A percentile compares a stretch with the other conserved stretches of the same genome.
These are phyloP conservation scores for Pythium monospermum DNA, from an alignment of 352 stramenopile species.

Conservation along the genomic window DNA sequence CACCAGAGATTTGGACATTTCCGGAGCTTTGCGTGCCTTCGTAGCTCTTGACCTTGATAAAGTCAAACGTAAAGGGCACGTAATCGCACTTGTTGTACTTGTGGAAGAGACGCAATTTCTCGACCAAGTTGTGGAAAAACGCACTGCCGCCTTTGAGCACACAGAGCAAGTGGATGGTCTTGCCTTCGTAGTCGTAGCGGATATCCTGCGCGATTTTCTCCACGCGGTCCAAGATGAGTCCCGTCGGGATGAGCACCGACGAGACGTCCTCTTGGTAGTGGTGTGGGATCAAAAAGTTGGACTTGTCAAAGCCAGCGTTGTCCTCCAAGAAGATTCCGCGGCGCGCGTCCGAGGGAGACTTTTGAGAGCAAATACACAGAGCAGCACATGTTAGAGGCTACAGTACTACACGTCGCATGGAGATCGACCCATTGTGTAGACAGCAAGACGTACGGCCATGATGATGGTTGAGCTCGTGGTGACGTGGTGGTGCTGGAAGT, in stretches of 20 bases:
- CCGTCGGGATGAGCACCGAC: slow-evolving; percentile 87
- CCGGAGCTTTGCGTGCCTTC: slow-evolving; percentile 88
- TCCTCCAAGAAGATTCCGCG: slow-evolving; percentile 61
- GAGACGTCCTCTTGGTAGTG: slow-evolving; percentile 79
- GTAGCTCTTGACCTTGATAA: slow-evolving; percentile 95
- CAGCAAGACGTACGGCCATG: too few relatives aligned
- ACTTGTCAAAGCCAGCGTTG: slow-evolving; percentile 57
- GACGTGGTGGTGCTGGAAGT: too few relatives aligned
- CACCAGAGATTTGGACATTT: slow-evolving; percentile 88
- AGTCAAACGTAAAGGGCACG: slow-evolving; percentile 93
- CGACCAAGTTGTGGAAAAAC: slow-evolving; percentile 88
- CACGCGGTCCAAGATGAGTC: slow-evolving; percentile 88
- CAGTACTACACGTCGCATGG: too few relatives aligned
- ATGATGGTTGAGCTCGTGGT: too few relatives aligned
- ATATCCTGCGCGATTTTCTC: slow-evolving; percentile 92
- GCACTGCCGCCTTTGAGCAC: slow-evolving; percentile 88
- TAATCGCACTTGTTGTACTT: slow-evolving; percentile 87
- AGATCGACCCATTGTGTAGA: too few relatives aligned
- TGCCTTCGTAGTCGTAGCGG: slow-evolving; percentile 80
- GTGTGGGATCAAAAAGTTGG: slow-evolving; percentile 74
- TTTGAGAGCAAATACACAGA: background rate
- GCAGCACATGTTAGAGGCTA: background rate
- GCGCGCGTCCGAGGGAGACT: slow-evolving; percentile 24
- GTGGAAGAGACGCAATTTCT: slow-evolving; percentile 79
- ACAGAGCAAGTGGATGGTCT: slow-evolving; percentile 90